Conservation (phyloP, 148 eudicot genomes). For the Heliamphora exappendiculata region DNA sequence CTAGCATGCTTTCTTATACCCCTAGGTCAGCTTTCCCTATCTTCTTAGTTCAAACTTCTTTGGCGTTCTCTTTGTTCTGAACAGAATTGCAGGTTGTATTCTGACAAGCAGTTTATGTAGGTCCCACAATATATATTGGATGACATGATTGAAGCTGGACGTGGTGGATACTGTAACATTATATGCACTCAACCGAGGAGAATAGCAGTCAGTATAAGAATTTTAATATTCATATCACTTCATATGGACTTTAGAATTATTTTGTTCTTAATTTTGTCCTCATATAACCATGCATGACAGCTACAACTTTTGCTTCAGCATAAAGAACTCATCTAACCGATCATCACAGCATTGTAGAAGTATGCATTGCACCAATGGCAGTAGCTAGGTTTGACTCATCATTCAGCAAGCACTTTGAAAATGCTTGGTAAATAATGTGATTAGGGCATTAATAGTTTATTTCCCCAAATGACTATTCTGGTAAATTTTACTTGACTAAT, state of each 20-base stretch:
- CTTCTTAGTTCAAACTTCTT: conserved; percentile 3
- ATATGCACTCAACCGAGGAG: conserved; percentile 96
- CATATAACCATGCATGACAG: background rate
- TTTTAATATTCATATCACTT: background rate
- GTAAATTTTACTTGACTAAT: background rate
- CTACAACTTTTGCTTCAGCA: background rate
- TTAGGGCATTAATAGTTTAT: background rate
- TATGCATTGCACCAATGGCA: background rate
- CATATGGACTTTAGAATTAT: background rate
- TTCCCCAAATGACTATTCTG: background rate
- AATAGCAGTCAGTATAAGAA: conserved; percentile 64
- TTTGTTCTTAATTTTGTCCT: background rate
- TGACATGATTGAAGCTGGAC: conserved; percentile 83
- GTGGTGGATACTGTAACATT: conserved; percentile 77
- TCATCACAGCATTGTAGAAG: background rate
- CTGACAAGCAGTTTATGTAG: conserved; percentile 37
- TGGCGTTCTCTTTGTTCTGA: conserved; percentile 1
- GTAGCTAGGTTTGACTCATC: background rate
- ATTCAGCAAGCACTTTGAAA: background rate
- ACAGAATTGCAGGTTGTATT: background rate
- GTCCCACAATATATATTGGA: conserved; percentile 95
- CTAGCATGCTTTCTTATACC: background rate
- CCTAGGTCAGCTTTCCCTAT: background rate
- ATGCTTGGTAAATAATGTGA: background rate
- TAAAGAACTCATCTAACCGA: background rate